Conservation (phyloP, 75 land plant species). For the Cryptomeria japonica region DNA sequence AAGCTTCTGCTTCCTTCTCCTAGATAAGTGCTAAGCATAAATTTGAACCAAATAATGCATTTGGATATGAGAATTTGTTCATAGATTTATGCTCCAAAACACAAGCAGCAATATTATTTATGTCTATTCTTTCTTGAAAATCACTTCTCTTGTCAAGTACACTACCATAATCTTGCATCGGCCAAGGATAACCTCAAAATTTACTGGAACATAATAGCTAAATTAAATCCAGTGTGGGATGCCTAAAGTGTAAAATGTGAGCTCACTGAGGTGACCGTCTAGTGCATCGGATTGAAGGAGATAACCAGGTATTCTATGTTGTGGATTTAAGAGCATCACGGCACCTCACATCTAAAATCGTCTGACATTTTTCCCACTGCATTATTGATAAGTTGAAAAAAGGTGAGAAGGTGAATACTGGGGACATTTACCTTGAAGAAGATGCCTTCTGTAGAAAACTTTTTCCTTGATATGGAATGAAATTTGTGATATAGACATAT, state of each 20-base stretch:
- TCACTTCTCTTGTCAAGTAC: not conserved
- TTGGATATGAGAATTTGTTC: not conserved
- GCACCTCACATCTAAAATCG: too few relatives aligned
- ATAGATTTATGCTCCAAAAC: not conserved
- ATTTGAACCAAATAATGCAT: not conserved
- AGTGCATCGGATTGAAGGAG: too few relatives aligned
- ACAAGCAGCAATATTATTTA: not conserved
- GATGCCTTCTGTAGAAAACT: too few relatives aligned
- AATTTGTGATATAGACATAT: not conserved
- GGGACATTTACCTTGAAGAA: too few relatives aligned
- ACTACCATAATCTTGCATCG: not conserved
- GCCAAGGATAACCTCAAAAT: not conserved
- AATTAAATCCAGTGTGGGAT: not conserved
- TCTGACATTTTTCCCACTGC: too few relatives aligned
- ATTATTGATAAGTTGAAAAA: too few relatives aligned
- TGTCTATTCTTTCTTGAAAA: not conserved
- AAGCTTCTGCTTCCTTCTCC: not conserved
- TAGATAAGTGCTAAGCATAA: not conserved
- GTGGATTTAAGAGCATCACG: too few relatives aligned
- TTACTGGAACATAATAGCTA: not conserved
- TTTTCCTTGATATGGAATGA: too few relatives aligned
- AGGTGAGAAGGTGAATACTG: too few relatives aligned
- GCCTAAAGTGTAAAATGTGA: not conserved
- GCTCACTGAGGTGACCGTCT: not conserved
- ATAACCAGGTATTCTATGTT: too few relatives aligned